Conservation (phyloP, 2,329 filamentous ascomycete species). For the Scedosporium dehoogii region DNA sequence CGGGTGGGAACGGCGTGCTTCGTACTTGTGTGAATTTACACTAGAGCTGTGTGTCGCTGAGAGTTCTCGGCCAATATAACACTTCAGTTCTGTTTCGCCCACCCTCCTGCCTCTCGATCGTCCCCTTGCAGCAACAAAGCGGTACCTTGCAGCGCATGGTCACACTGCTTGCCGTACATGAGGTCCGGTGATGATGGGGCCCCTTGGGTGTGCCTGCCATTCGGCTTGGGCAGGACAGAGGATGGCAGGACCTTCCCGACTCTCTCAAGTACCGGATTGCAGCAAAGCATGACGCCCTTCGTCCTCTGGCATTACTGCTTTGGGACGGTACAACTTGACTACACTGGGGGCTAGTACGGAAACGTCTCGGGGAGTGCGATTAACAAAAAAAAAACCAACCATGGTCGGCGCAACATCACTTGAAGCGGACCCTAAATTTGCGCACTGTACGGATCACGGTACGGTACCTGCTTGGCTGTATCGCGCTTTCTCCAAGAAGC, state of each 20-base stretch:
- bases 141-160: background rate
- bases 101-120: background rate
- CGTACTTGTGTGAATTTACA: no score
- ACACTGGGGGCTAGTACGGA: background rate
- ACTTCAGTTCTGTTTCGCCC: background rate
- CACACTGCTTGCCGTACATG: no score
- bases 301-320: no score
- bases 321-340: background rate
- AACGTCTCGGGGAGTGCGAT: background rate
- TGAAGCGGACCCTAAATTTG: background rate
- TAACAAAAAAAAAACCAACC: background rate
- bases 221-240: background rate
- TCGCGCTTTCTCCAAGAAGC: background rate
- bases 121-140: background rate
- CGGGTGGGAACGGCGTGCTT: background rate
- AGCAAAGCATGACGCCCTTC: background rate
- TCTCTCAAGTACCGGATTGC: background rate
- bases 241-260: no score
- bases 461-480: background rate
- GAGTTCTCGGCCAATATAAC: background rate
- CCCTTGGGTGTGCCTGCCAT: background rate
- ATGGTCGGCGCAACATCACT: background rate
- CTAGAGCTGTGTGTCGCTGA: background rate
- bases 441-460: background rate
- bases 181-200: background rate